Conservation (phyloP, 2,329 filamentous ascomycete genomes). For the Ophiostoma tasmaniense region DNA sequence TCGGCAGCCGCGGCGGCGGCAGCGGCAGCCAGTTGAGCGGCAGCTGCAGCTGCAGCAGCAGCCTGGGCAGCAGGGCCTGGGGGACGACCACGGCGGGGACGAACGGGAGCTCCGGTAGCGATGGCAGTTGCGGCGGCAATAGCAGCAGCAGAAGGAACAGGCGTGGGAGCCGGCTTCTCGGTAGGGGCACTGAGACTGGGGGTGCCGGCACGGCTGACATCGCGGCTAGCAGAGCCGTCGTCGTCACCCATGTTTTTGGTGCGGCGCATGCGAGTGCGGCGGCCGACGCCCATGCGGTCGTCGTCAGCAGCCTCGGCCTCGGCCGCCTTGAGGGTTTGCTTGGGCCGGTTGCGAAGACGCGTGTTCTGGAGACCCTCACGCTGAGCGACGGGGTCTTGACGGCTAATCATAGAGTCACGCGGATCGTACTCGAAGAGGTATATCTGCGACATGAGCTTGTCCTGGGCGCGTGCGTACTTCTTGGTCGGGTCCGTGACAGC, state of each 20-base stretch:
- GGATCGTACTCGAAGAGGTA: conserved; percentile 56
- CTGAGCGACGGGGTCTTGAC: conserved; percentile 50
- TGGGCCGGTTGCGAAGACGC: conserved; percentile 48
- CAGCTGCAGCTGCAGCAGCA: conserved; percentile 9
- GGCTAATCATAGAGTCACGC: conserved; percentile 47
- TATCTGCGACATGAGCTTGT: conserved; percentile 49
- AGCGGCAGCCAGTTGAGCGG: not conserved
- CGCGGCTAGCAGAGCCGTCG: conserved; percentile 40
- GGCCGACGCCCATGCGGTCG: conserved; percentile 37
- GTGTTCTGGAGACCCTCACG: conserved; percentile 47
- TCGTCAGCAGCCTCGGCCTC: conserved; percentile 39
- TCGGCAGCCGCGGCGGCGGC: not conserved
- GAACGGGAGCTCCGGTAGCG: conserved; percentile 17
- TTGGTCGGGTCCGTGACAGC: conserved; percentile 38
- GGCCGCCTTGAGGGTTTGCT: conserved; percentile 50
- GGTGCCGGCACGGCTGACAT: conserved; percentile 44
- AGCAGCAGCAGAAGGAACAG: conserved; percentile 31
- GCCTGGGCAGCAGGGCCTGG: conserved; percentile 9
- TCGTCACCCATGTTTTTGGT: conserved; percentile 32
- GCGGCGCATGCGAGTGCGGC: conserved; percentile 43
- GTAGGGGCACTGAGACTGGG: conserved; percentile 31
- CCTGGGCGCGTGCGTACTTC: conserved; percentile 40
- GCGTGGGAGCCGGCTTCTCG: conserved; percentile 29
- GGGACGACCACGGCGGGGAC: conserved; percentile 12
- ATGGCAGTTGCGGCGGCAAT: conserved; percentile 25